Evolutionary conservation across 148 eudicot species (phyloP).

Genomic region (Hydrangea macrophylla): DNA sequence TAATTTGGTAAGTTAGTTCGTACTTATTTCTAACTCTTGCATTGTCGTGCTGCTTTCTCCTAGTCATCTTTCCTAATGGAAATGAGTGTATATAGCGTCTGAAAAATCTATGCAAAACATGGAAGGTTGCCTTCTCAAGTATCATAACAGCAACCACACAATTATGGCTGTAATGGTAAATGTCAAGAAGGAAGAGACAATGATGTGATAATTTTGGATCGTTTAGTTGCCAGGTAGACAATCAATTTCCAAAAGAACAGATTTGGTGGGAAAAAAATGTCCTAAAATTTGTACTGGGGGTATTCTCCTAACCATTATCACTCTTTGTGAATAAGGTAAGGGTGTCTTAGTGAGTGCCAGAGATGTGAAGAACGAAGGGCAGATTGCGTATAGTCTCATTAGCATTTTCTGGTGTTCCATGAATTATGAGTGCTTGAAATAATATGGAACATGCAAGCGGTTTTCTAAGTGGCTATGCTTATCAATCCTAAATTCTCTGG

Average conservation of each 20-base stretch:
- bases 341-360: background rate
- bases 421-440: background rate
- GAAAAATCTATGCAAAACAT: background rate
- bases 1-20: constrained; percentile 42
- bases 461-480: too few species aligned
- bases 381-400: background rate
- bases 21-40: background rate
- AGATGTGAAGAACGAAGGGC: background rate
- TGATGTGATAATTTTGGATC: too few species aligned
- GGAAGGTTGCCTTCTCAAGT: background rate
- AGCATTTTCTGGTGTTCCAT: background rate
- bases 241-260: too few species aligned
- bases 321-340: background rate
- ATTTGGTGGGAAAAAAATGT: background rate
- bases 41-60: background rate
- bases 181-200: too few species aligned
- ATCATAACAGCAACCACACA: too few species aligned
- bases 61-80: background rate
- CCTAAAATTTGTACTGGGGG: background rate
- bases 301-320: background rate
- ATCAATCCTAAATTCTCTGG: too few species aligned
- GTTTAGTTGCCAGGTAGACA: too few species aligned
- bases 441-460: too few species aligned
- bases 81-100: background rate
- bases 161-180: too few species aligned